Evolutionary conservation across 345 rosid species (phyloP).

Genomic region (Anacardium occidentale): DNA sequence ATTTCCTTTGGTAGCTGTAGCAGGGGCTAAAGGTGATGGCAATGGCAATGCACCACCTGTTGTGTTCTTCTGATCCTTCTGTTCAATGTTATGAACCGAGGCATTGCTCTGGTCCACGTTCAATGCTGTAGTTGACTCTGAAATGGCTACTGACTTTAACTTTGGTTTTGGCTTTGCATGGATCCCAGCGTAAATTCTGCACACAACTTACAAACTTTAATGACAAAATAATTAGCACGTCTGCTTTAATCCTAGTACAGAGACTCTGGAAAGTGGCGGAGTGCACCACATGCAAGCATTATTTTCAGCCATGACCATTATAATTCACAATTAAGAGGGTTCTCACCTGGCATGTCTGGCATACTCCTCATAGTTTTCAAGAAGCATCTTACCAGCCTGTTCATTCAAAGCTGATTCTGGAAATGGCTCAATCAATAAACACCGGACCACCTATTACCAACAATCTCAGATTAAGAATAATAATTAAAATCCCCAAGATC

Average conservation of each 20-base stretch:
- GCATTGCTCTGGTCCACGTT: slow-evolving; percentile 70
- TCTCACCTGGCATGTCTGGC: slow-evolving; percentile 92
- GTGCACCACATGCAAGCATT: no score
- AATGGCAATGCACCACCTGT: slow-evolving; percentile 34
- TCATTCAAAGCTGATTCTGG: slow-evolving; percentile 98
- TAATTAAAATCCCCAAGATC: not conserved
- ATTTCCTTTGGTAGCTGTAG: slow-evolving; percentile 51
- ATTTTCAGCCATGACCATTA: slow-evolving; percentile 12
- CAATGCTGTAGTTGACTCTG: slow-evolving; percentile 80
- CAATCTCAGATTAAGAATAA: slow-evolving; percentile 9
- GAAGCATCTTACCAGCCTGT: slow-evolving; percentile 97
- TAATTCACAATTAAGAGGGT: slow-evolving; percentile 21
- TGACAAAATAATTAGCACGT: not conserved
- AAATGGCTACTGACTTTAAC: slow-evolving; percentile 82
- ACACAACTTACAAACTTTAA: slow-evolving; percentile 7
- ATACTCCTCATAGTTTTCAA: slow-evolving; percentile 96
- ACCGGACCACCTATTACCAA: slow-evolving; percentile 78
- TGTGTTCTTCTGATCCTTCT: slow-evolving; percentile 38
- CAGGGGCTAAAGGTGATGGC: slow-evolving; percentile 40
- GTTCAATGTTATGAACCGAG: slow-evolving; percentile 36
- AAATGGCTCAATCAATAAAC: slow-evolving; percentile 92
- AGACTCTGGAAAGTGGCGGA: no score
- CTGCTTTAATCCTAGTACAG: no score
- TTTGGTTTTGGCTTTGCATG: slow-evolving; percentile 91
- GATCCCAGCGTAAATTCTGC: slow-evolving; percentile 88